Percentiles rank a stretch among this genome's conserved stretches.
Conservation (phyloP, 441 rosid species). For the Geranium incanum region DNA sequence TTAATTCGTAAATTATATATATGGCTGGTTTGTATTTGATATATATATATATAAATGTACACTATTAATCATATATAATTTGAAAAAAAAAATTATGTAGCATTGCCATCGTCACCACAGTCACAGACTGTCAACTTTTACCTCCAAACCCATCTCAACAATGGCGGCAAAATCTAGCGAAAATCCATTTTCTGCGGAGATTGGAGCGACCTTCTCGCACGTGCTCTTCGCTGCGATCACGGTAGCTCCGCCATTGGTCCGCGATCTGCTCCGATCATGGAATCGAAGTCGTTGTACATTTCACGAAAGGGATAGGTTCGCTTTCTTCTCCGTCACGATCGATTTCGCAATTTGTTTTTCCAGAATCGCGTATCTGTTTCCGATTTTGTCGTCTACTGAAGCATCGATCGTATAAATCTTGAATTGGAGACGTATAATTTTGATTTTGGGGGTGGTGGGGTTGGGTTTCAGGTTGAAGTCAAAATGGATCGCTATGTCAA, state of each 20-base stretch:
- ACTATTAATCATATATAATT: too few relatives aligned
- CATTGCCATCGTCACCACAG: background rate
- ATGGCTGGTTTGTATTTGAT: too few relatives aligned
- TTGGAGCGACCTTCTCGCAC: background rate
- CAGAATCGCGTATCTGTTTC: background rate
- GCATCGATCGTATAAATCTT: background rate
- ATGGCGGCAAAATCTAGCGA: background rate
- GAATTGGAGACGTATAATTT: background rate
- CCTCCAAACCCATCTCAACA: background rate
- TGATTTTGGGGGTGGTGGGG: background rate
- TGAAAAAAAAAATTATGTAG: too few relatives aligned
- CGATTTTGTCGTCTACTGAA: background rate
- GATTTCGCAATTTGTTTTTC: background rate
- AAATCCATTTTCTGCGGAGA: background rate
- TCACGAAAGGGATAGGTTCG: background rate
- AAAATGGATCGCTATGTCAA: background rate
- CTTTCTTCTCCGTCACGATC: background rate
- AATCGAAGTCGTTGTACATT: background rate
- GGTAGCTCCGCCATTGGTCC: background rate
- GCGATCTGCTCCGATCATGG: background rate
- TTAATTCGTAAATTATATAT: too few relatives aligned
- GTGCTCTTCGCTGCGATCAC: background rate
- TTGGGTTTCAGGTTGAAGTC: background rate
- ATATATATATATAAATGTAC: too few relatives aligned
- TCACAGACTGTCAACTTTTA: background rate